phyloP scores from a whole-genome alignment of 352 stramenopile genomes.

The Blastocystis sp. region DNA sequence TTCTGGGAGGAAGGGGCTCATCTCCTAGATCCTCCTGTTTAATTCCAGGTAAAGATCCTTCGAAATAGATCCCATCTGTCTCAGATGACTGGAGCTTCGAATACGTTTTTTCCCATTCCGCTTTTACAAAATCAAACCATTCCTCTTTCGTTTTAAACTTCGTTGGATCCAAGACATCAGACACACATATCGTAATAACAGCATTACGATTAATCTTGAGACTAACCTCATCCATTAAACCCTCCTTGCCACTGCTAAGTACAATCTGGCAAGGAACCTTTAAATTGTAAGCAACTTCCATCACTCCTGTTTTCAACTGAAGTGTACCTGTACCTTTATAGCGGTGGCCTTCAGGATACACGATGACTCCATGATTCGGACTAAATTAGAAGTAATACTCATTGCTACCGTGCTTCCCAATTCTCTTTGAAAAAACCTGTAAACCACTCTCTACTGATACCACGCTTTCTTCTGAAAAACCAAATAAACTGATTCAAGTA shows the following conservation, averaged over 20 bases:
- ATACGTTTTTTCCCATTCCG: conserved; percentile 50
- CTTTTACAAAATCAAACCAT: conserved; percentile 59
- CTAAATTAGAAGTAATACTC: not conserved
- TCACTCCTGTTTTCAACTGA: conserved; percentile 50
- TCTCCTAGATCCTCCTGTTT: not conserved
- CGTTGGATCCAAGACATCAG: conserved; percentile 32
- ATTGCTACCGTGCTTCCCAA: not conserved
- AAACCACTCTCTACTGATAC: conserved; percentile 50
- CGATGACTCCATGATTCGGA: conserved; percentile 13
- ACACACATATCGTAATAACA: conserved; percentile 21
- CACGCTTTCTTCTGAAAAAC: conserved; percentile 54
- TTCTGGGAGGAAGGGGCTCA: not conserved
- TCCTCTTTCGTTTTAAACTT: conserved; percentile 54
- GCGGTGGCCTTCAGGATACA: conserved; percentile 62
- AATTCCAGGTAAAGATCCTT: conserved; percentile 1
- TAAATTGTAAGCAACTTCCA: conserved; percentile 62
- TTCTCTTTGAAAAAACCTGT: conserved; percentile 57
- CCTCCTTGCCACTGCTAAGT: conserved; percentile 36
- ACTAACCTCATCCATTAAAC: conserved; percentile 43
- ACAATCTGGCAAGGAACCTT: conserved; percentile 33
- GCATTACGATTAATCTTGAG: not conserved
- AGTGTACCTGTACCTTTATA: conserved; percentile 40
- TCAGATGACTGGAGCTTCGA: not conserved
- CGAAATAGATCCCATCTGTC: not conserved
- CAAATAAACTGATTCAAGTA: conserved; percentile 58